Percentiles rank a stretch among this genome's conserved stretches.
phyloP scores from a whole-genome alignment of 352 stramenopile species.

The Phytophthora pluvialis region DNA sequence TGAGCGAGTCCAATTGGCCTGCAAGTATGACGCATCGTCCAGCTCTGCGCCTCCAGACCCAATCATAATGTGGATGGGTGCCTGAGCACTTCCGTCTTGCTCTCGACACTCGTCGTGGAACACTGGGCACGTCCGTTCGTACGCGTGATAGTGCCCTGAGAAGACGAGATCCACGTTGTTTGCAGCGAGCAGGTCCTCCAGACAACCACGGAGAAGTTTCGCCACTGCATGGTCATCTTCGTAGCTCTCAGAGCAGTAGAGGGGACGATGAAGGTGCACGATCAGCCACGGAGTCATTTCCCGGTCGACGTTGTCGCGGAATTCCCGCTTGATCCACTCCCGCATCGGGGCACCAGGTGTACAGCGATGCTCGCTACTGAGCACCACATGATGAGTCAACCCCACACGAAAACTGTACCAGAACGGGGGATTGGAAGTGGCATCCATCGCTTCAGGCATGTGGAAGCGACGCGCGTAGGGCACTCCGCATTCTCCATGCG shows the following conservation, averaged over 20 bases:
- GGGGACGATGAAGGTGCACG: conserved; percentile 58
- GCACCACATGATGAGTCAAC: conserved; percentile 50
- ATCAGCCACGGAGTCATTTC: conserved; percentile 57
- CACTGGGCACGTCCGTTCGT: conserved; percentile 62
- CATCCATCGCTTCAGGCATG: conserved; percentile 50
- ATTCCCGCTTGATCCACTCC: conserved; percentile 51
- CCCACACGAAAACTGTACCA: conserved; percentile 62
- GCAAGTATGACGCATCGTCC: conserved; percentile 40
- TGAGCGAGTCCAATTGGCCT: conserved; percentile 30
- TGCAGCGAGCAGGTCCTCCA: conserved; percentile 43
- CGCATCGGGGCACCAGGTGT: conserved; percentile 44
- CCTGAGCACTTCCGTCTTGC: conserved; percentile 22
- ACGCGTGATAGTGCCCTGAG: conserved; percentile 63
- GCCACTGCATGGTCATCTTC: conserved; percentile 37
- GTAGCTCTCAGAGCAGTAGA: conserved; percentile 50
- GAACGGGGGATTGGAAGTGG: conserved; percentile 47
- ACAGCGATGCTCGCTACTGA: conserved; percentile 62
- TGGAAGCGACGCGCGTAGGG: conserved; percentile 68
- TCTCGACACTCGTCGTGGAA: conserved; percentile 40
- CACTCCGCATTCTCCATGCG: conserved; percentile 86
- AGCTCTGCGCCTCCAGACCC: conserved; percentile 49
- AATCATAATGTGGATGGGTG: conserved; percentile 57
- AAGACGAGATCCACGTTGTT: conserved; percentile 63
- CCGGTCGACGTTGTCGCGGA: conserved; percentile 49
- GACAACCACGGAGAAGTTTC: conserved; percentile 37